Evolutionary conservation across 78 protist genomes (phyloP).

Genomic region (Emiliania huxleyi): DNA sequence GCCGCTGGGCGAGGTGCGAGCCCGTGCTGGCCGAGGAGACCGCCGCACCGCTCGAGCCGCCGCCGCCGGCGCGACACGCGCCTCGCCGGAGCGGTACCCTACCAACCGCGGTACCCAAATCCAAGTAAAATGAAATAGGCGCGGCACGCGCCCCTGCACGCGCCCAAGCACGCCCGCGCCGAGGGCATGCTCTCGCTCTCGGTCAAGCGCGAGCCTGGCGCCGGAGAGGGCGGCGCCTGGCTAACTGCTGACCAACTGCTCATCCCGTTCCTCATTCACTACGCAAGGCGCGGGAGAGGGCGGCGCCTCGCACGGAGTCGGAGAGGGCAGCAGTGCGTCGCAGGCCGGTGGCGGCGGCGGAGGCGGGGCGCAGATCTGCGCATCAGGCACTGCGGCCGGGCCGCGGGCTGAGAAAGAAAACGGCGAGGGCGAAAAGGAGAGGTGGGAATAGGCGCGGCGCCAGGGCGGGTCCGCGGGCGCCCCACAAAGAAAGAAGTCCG

Average conservation of each 20-base stretch:
- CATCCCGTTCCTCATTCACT: too few species aligned
- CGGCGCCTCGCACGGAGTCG: neutral
- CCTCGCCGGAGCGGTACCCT: too few species aligned
- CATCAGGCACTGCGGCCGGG: too few species aligned
- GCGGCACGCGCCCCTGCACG: neutral
- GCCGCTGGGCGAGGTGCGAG: neutral
- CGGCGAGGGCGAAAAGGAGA: too few species aligned
- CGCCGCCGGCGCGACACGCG: too few species aligned
- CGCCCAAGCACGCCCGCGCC: constrained; percentile 2
- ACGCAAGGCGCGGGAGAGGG: neutral
- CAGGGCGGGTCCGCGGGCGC: too few species aligned
- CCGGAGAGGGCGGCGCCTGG: neutral
- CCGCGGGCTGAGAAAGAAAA: too few species aligned
- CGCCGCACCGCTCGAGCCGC: too few species aligned
- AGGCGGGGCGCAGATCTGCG: neutral
- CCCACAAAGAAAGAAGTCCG: too few species aligned
- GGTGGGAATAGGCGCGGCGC: too few species aligned
- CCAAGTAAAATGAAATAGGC: neutral
- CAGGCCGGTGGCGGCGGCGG: neutral
- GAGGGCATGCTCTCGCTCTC: neutral
- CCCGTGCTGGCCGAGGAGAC: neutral
- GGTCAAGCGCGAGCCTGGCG: constrained; percentile 7
- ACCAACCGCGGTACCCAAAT: too few species aligned
- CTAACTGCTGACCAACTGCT: too few species aligned
- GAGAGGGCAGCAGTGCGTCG: neutral